These are phyloP conservation scores for Colletotrichum sp. DNA, from an alignment of 2,329 filamentous ascomycete genomes.

Conservation along the genomic window DNA sequence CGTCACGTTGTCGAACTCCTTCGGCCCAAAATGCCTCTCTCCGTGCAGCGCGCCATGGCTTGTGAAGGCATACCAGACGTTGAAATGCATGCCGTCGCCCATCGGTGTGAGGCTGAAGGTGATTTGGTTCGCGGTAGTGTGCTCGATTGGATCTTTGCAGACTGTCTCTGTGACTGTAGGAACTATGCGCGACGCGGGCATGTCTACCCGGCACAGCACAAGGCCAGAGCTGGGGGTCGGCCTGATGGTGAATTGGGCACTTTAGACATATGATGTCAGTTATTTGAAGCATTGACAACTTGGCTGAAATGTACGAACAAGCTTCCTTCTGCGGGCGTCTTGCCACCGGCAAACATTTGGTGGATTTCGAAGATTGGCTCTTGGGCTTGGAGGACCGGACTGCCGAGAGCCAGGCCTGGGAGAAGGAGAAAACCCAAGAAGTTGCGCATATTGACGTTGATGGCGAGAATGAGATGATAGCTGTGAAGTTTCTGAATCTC, in stretches of 20 bases:
- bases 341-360: constrained; percentile 2
- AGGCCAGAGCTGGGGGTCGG: constrained; percentile 8
- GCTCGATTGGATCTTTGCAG: background rate
- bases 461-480: too few species aligned
- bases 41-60: constrained; percentile 1
- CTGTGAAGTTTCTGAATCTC: background rate
- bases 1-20: background rate
- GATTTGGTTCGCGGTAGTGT: background rate
- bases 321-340: background rate
- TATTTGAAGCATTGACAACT: background rate
- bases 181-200: constrained; percentile 1
- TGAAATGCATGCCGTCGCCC: constrained; percentile 12
- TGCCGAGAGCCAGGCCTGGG: background rate
- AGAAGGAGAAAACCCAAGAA: background rate
- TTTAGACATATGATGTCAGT: background rate
- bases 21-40: background rate
- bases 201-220: constrained; percentile 9
- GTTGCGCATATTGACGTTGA: background rate
- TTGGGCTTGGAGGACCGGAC: background rate
- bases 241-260: background rate
- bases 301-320: background rate
- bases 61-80: constrained; percentile 17
- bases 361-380: constrained; percentile 1
- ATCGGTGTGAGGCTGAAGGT: constrained; percentile 13
- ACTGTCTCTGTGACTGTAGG: constrained; percentile 1